Conservation (phyloP, 2,329 filamentous ascomycete species). For the Penicillium sp. region DNA sequence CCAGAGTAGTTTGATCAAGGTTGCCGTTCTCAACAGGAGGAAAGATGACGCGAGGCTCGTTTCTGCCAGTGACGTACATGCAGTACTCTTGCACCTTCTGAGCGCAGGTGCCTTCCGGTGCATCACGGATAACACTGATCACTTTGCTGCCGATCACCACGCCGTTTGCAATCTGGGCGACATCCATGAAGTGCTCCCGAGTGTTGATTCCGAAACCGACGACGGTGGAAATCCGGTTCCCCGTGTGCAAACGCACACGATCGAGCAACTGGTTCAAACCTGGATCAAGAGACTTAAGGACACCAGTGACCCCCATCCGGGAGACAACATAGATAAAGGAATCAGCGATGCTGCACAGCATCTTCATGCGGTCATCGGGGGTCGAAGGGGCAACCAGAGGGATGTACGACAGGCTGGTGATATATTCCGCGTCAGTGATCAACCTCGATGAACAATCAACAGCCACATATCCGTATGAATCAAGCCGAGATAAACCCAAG, state of each 20-base stretch:
- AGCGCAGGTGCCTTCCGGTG: conserved; percentile 61
- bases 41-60: conserved; percentile 53
- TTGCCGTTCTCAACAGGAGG: not conserved
- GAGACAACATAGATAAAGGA: conserved; percentile 98
- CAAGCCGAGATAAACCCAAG: not conserved
- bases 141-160: conserved; percentile 95
- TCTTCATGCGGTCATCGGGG: conserved; percentile 83
- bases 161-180: conserved; percentile 79
- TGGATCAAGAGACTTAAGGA: conserved; percentile 74
- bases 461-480: not conserved
- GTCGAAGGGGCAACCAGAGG: conserved; percentile 90
- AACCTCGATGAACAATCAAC: not conserved
- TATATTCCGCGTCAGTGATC: not conserved
- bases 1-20: too few species aligned
- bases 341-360: conserved; percentile 90
- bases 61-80: conserved; percentile 63
- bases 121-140: conserved; percentile 71
- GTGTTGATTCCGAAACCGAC: conserved; percentile 96
- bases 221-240: conserved; percentile 73
- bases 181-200: conserved; percentile 81
- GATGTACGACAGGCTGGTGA: conserved; percentile 66
- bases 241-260: conserved; percentile 84
- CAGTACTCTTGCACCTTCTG: conserved; percentile 83
- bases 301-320: conserved; percentile 90
- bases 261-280: conserved; percentile 75